Evolutionary conservation across 345 rosid genomes (phyloP), one percentile per base, ranked within the genome.

Genomic region (Trapa incisa): DNA sequence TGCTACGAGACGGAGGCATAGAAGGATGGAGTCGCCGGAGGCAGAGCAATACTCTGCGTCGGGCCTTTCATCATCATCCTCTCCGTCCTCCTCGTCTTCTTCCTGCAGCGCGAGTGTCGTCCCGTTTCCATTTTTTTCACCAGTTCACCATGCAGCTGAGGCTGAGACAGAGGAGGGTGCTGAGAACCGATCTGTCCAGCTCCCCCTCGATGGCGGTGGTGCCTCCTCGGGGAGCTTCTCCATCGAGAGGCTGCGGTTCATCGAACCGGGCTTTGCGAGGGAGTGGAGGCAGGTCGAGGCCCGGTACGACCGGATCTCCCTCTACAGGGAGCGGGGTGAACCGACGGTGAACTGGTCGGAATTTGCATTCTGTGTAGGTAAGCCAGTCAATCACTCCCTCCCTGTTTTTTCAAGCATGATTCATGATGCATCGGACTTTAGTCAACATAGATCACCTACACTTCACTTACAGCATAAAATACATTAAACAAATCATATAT

Each of bases 321-420:
- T 64, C 64, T 10, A 33, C 37, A 3, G 67, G 57, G 63, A 69
- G 38, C 75, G 66, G 17, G 43, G 41, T 35, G 81, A 76, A 48
- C 70, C 71, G 53, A 76, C 48, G 0, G 58, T 78, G 43, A 80
- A 70, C 47, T 78, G 85, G 76, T 76, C 85, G 11, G 82, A 81
- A 69, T 84, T 84, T 37, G 78, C 76, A 16, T 74, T 67, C 76
- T 84, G 85, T 53, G 37, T 78, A 64, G 85, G 88, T 84, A 41
- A 4, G 7, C 43, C 6, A 4, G 43, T 41, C 43, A 4, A 41
- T 8, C 29, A 22, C 29, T 22, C 29, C 29, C 29, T 22, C 29
- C 29, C 29, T 22, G 29, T 22, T 22, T 22, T 22, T 22, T 22
- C 29, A 22, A 22, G 29, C 29, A 22, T 22, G 29, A 22, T 0